These are phyloP conservation scores for Xylaria scruposa DNA, from an alignment of 495 filamentous ascomycete species.

Conservation along the genomic window DNA sequence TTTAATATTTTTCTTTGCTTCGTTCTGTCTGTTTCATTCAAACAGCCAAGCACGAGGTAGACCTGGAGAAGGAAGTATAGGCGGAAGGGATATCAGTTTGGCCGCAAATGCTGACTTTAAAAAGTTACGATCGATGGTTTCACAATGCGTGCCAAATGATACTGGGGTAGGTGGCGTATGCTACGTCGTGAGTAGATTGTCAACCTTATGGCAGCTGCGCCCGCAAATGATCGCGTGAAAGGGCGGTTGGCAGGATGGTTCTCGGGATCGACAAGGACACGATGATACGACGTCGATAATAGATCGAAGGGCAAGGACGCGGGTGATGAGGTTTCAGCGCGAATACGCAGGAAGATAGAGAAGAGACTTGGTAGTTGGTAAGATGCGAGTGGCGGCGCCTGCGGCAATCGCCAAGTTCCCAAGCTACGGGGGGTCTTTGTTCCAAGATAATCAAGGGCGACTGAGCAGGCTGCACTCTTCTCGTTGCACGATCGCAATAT, in stretches of 20 bases:
- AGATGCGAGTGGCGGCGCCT: not conserved
- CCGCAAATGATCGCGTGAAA: not conserved
- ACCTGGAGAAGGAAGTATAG: not conserved
- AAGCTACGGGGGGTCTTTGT: slow-evolving; percentile 6
- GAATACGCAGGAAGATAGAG: not conserved
- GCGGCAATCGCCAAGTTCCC: not conserved
- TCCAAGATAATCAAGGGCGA: not conserved
- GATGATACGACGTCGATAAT: not conserved
- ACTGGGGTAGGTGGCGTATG: not conserved
- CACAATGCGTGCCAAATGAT: slow-evolving; percentile 1
- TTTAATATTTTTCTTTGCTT: not conserved
- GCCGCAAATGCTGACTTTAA: not conserved
- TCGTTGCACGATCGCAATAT: not conserved
- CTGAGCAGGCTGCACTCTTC: not conserved
- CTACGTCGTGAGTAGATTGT: slow-evolving; percentile 5
- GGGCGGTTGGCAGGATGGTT: not conserved
- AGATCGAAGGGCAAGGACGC: not conserved
- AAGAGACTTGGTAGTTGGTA: not conserved
- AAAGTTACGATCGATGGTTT: not conserved
- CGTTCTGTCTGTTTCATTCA: not conserved
- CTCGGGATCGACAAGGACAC: not conserved
- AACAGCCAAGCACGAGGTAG: not conserved
- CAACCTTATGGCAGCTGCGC: not conserved
- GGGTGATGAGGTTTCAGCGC: not conserved
- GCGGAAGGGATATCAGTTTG: not conserved